Evolutionary conservation across 108 stramenopile species (phyloP).

Genomic region (Stephanodiscus triporus): DNA sequence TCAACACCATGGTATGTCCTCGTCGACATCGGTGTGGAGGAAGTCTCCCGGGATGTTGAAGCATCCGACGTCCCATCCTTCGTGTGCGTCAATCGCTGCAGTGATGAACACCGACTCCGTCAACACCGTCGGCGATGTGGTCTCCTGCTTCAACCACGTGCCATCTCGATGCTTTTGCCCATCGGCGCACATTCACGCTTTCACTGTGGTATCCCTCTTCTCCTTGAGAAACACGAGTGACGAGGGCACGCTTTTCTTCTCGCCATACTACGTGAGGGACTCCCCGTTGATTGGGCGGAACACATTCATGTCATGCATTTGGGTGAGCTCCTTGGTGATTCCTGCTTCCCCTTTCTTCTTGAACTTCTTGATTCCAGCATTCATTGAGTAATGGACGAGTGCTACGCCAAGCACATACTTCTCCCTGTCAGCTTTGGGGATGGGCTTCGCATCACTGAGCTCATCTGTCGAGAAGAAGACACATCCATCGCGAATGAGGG

Average conservation of each 20-base stretch:
- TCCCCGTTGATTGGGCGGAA: slow-evolving; percentile 26
- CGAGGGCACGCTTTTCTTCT: slow-evolving; percentile 20
- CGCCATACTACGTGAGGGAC: slow-evolving; percentile 10
- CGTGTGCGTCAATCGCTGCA: slow-evolving; percentile 31
- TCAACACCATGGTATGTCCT: slow-evolving; percentile 8
- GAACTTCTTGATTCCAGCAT: background rate
- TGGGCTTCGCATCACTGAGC: background rate
- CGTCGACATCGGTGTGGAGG: slow-evolving; percentile 14
- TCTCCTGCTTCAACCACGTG: slow-evolving; percentile 17
- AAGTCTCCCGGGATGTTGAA: slow-evolving; percentile 38
- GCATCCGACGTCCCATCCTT: slow-evolving; percentile 37
- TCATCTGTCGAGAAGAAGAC: too few relatives aligned
- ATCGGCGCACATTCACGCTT: slow-evolving; percentile 25
- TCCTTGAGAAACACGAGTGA: slow-evolving; percentile 43
- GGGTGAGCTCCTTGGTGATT: slow-evolving; percentile 41
- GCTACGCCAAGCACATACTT: background rate
- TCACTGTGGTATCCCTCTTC: slow-evolving; percentile 23
- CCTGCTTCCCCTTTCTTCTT: background rate
- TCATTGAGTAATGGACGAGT: background rate
- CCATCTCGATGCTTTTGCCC: slow-evolving; percentile 41
- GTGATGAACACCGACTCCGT: slow-evolving; percentile 38
- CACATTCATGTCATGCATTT: slow-evolving; percentile 41
- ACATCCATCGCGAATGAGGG: background rate
- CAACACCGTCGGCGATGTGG: slow-evolving; percentile 32
- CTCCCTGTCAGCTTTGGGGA: background rate